Conservation (phyloP, 495 filamentous ascomycete species). For the Aspergillus diversus region DNA sequence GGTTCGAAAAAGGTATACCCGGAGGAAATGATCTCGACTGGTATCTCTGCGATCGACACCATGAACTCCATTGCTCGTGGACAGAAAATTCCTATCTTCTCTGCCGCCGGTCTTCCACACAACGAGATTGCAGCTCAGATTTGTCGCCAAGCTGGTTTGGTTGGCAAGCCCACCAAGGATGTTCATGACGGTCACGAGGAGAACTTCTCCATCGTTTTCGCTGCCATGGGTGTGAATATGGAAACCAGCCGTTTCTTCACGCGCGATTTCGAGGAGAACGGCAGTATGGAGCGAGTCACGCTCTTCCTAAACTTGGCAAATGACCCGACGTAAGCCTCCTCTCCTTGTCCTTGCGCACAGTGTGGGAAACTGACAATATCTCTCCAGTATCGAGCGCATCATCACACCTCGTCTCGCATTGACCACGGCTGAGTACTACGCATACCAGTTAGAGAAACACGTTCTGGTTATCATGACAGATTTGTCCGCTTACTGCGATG, state of each 20-base stretch:
- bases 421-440: constrained; percentile 99
- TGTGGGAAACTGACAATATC: constrained; percentile 17
- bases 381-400: constrained; percentile 91
- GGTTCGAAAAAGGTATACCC: constrained; percentile 74
- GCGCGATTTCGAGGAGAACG: constrained; percentile 98
- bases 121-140: constrained; percentile 99
- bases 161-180: constrained; percentile 87
- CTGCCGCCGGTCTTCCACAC: constrained; percentile 95
- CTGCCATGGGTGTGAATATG: constrained; percentile 99
- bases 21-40: constrained; percentile 99
- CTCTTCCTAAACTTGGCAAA: constrained; percentile 99
- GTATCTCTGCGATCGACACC: constrained; percentile 98
- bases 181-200: constrained; percentile 97
- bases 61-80: constrained; percentile 99
- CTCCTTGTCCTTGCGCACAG: background rate
- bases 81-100: constrained; percentile 99
- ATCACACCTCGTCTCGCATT: constrained; percentile 98
- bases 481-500: constrained; percentile 97
- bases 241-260: constrained; percentile 99
- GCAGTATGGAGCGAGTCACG: constrained; percentile 94
- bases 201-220: constrained; percentile 99
- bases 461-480: constrained; percentile 98
- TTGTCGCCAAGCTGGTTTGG: constrained; percentile 92
- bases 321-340: constrained; percentile 81
- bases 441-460: constrained; percentile 99